Evolutionary conservation across 1,284 basidiomycete species (phyloP).

Genomic region (Boletellus deceptivus): DNA sequence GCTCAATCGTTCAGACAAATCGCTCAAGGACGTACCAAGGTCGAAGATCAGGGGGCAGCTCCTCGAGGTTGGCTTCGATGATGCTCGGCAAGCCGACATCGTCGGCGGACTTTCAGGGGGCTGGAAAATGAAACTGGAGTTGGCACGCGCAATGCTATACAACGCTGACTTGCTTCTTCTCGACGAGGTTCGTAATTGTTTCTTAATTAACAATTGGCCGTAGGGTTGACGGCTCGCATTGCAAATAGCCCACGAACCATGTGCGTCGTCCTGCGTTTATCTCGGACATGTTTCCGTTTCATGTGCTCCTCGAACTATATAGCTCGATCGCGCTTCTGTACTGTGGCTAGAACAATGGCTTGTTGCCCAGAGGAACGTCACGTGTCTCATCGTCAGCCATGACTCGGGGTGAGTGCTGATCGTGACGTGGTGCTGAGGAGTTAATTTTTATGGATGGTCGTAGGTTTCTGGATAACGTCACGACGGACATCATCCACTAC

Average conservation of each 20-base stretch:
- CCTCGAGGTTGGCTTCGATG: constrained; percentile 88
- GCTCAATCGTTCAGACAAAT: constrained; percentile 47
- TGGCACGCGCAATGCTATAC: constrained; percentile 93
- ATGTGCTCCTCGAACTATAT: constrained; percentile 18
- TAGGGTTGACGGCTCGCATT: constrained; percentile 19
- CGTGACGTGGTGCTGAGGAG: constrained; percentile 12
- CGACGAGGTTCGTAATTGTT: constrained; percentile 58
- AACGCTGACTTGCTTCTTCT: constrained; percentile 93
- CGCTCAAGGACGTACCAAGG: constrained; percentile 56
- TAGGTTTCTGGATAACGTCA: constrained; percentile 94
- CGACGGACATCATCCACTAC: constrained; percentile 98
- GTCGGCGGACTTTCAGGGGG: constrained; percentile 95
- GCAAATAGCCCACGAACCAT: constrained; percentile 84
- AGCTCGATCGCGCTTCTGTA: constrained; percentile 89
- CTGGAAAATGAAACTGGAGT: constrained; percentile 99
- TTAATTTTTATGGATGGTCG: constrained; percentile 3
- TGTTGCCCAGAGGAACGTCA: constrained; percentile 76
- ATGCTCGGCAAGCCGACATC: constrained; percentile 78
- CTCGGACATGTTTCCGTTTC: constrained; percentile 18
- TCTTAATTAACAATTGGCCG: constrained; percentile 23
- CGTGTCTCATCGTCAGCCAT: constrained; percentile 95
- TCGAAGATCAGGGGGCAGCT: constrained; percentile 78
- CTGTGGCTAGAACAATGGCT: constrained; percentile 94
- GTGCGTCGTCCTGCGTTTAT: constrained; percentile 45
- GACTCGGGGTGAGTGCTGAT: constrained; percentile 77